Evolutionary conservation across 768 basidiomycete species (phyloP).

Genomic region (Psilocybe azurescens): DNA sequence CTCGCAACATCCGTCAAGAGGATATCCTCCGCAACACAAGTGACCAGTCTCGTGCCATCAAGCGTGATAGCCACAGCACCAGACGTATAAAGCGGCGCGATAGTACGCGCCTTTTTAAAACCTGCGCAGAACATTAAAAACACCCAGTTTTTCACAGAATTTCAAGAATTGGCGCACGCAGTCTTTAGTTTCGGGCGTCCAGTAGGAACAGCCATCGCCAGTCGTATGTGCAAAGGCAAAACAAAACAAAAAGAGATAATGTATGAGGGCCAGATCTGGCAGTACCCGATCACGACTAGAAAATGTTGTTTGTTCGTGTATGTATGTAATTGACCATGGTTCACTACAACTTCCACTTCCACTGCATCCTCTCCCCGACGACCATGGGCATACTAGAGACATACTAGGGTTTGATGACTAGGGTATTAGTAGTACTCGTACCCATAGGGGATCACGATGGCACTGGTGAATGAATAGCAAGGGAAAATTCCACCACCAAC

Average conservation of each 20-base stretch:
- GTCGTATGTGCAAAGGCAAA: background rate
- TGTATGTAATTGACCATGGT: slow-evolving; percentile 12
- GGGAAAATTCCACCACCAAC: no score
- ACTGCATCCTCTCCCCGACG: background rate
- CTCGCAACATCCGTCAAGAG: slow-evolving; percentile 80
- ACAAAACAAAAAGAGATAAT: slow-evolving; percentile 3
- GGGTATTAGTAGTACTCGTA: background rate
- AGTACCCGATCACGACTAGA: slow-evolving; percentile 14
- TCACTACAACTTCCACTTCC: slow-evolving; percentile 5
- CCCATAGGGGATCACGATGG: no score
- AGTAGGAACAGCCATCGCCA: slow-evolving; percentile 38
- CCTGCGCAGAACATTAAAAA: slow-evolving; percentile 38
- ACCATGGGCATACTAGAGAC: background rate
- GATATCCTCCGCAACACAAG: slow-evolving; percentile 87
- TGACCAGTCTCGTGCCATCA: slow-evolving; percentile 82
- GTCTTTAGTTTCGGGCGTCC: slow-evolving; percentile 60
- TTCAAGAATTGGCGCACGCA: slow-evolving; percentile 43
- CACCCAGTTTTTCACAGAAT: background rate
- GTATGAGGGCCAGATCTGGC: slow-evolving; percentile 3
- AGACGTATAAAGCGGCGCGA: slow-evolving; percentile 85
- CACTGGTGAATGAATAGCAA: no score
- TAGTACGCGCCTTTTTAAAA: slow-evolving; percentile 78
- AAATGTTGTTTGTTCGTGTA: slow-evolving; percentile 28
- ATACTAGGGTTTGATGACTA: background rate
- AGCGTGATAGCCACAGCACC: slow-evolving; percentile 83